phyloP scores from a whole-genome alignment of 148 eudicot genomes.

The Amaranthus cruentus region DNA sequence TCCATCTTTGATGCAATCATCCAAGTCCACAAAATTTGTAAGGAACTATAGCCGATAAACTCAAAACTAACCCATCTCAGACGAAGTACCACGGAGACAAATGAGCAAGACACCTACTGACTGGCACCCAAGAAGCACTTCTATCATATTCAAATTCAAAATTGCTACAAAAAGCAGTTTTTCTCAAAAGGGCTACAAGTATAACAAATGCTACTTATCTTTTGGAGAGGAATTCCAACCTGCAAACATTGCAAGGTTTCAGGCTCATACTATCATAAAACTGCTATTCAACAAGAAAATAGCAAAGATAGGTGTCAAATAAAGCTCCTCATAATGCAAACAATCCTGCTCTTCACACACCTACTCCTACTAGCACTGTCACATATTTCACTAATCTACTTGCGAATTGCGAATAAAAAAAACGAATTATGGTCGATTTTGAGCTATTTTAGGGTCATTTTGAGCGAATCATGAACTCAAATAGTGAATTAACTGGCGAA shows the following conservation, averaged over 20 bases:
- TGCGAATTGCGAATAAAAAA: too few species aligned
- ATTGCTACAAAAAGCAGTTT: neutral
- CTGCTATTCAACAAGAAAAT: too few species aligned
- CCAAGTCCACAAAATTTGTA: neutral
- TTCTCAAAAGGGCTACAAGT: neutral
- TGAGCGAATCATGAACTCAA: too few species aligned
- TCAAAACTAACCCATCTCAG: constrained; percentile 11
- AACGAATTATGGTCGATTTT: too few species aligned
- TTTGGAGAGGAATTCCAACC: constrained; percentile 2
- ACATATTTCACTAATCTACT: too few species aligned
- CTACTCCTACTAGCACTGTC: too few species aligned
- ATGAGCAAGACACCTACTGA: neutral
- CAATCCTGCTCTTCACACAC: too few species aligned
- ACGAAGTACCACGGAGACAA: neutral
- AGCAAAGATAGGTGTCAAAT: too few species aligned
- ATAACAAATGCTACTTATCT: neutral
- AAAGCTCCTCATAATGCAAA: too few species aligned
- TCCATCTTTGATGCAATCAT: constrained; percentile 33
- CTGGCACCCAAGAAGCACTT: neutral
- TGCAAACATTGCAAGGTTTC: neutral
- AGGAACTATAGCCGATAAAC: neutral
- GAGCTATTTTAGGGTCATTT: too few species aligned
- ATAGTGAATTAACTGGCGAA: too few species aligned
- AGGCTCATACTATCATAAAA: neutral
- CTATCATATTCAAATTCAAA: neutral